Conservation (phyloP, 179 eudicot species). For the Sideroxylon spinosum region DNA sequence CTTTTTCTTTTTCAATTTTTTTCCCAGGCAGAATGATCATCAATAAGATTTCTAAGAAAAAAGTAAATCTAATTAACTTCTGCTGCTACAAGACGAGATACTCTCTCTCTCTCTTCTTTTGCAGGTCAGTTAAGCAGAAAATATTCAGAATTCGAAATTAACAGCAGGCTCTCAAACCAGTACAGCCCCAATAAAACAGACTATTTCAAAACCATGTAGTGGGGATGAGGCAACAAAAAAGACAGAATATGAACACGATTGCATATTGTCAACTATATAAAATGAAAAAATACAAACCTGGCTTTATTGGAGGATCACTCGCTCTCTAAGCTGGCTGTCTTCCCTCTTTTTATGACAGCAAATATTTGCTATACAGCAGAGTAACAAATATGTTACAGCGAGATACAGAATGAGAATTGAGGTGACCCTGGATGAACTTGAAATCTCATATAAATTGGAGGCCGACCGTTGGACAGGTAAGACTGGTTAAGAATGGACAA, state of each 20-base stretch:
- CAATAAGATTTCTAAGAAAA: background rate
- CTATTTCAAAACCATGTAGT: background rate
- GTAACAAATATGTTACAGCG: constrained; percentile 23
- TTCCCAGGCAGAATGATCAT: background rate
- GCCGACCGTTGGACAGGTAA: background rate
- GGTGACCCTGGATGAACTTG: constrained; percentile 18
- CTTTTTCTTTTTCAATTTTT: background rate
- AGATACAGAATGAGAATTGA: constrained; percentile 5
- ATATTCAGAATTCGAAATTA: background rate
- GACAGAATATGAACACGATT: background rate
- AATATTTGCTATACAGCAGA: constrained; percentile 27
- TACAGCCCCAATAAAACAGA: too few species aligned
- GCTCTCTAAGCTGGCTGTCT: constrained; percentile 1
- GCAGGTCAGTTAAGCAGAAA: too few species aligned
- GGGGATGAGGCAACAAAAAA: background rate
- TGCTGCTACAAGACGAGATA: background rate
- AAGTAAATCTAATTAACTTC: background rate
- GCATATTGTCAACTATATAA: background rate
- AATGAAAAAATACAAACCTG: constrained; percentile 2
- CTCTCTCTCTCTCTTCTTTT: too few species aligned
- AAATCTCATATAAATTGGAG: background rate
- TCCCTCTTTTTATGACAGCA: background rate
- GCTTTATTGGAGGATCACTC: background rate
- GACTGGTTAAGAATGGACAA: background rate
- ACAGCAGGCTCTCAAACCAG: background rate